Base-by-base conservation (phyloP, 148 eudicot genomes). In the Mesembryanthemum crystallinum region DNA sequence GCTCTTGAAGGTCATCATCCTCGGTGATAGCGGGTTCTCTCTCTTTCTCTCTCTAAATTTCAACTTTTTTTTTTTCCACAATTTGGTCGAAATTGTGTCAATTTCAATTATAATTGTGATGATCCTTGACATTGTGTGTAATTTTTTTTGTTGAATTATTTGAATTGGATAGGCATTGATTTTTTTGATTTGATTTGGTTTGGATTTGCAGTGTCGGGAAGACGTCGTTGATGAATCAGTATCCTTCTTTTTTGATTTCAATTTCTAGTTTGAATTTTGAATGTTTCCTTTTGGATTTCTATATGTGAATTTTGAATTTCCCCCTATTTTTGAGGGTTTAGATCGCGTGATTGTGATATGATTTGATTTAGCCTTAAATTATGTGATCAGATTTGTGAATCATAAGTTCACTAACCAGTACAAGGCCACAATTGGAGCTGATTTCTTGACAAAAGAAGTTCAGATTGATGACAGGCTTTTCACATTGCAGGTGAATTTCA, bases 211-310 rank as follows among this genome's bases (percentile, higher is more conserved):
- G 92, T 73, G 97, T 91, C 10, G 97, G 97, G 69, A 91, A 91
- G 86, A 91, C 97, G 51, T 91, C 97, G 10, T 77, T 91, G 88
- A 88, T 92, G 97, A 92, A 89, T 76, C 97, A 92, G 93, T 92
- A 89, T 82, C 78, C 85, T 82, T 83, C 21, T 67, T 45, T 67
- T 57, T 28, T 21, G 20, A 54, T 60, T 78, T 45, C 54, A 63
- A 24, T 57, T 52, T 73, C 39, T 3, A 0, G 37, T 67, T 29
- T 17, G 15, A 29, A 55, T 73, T 59, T 8, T 13, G 43, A 0
- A 45, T 39, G 29, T 11, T 82, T 83, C 21, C 64, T 45, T 67
- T 57, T 28, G 15, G 20, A 54, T 60, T 78, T 45, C 54, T 11
- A 37, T 61, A 27, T 35, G 12, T 29, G 1, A 12, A 7, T 47